Evolutionary conservation across 768 basidiomycete genomes (phyloP).

Genomic region (Collybiopsis confluens): DNA sequence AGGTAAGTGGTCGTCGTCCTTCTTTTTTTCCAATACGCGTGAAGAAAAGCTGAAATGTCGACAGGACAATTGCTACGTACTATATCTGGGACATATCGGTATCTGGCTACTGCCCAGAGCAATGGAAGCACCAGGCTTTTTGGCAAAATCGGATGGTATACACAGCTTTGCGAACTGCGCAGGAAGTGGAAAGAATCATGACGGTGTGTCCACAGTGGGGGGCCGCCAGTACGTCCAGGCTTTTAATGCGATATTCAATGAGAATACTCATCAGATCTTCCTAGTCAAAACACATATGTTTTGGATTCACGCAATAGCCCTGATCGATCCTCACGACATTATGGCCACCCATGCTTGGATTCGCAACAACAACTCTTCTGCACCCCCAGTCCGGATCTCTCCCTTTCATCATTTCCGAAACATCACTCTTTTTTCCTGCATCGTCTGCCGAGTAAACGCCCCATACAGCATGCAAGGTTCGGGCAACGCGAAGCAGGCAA

Average conservation of each 20-base stretch:
- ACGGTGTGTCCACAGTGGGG: conserved; percentile 55
- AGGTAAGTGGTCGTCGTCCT: neutral
- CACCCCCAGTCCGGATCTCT: conserved; percentile 34
- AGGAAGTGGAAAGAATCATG: conserved; percentile 61
- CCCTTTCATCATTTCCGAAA: conserved; percentile 62
- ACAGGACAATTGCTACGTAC: no score
- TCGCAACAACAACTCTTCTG: conserved; percentile 31
- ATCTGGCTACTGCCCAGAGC: no score
- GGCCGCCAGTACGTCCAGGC: no score
- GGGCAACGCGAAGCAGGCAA: conserved; percentile 41
- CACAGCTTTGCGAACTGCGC: conserved; percentile 56
- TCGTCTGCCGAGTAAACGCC: conserved; percentile 69
- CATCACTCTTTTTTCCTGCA: conserved; percentile 51
- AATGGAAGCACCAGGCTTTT: conserved; percentile 30
- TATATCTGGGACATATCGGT: no score
- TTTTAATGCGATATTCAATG: no score
- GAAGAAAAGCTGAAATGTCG: no score
- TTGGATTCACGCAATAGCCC: conserved; percentile 60
- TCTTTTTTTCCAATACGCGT: neutral
- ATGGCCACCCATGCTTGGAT: no score
- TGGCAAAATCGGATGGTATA: conserved; percentile 66
- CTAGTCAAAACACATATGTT: conserved; percentile 68
- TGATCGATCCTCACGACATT: conserved; percentile 59
- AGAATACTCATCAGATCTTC: no score
- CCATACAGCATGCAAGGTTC: conserved; percentile 50